Evolutionary conservation across 257 asterid species (phyloP).

Genomic region (Cruciata laevipes): DNA sequence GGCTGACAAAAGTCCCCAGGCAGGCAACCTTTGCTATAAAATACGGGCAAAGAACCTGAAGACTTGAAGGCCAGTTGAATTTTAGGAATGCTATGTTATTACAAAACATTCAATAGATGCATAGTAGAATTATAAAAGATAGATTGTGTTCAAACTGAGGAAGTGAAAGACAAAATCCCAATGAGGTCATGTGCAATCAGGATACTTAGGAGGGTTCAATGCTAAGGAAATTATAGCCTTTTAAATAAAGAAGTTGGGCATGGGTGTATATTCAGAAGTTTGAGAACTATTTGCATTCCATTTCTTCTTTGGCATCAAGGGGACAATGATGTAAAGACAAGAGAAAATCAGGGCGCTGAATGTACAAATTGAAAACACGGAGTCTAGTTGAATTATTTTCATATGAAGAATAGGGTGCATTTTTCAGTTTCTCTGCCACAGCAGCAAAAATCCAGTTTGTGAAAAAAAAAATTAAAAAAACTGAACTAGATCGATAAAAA

Average conservation of each 20-base stretch:
- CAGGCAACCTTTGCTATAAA: neutral
- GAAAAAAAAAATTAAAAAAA: neutral
- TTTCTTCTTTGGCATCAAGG: neutral
- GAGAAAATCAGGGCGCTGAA: too few species aligned
- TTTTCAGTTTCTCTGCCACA: slow-evolving; percentile 1
- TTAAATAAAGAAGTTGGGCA: too few species aligned
- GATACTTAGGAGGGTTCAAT: too few species aligned
- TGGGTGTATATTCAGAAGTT: neutral
- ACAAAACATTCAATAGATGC: too few species aligned
- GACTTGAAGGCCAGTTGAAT: neutral
- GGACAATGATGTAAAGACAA: too few species aligned
- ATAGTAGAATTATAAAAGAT: too few species aligned
- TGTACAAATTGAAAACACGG: too few species aligned
- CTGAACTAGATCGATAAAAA: too few species aligned
- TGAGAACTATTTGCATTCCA: neutral
- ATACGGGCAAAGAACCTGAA: neutral
- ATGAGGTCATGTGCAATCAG: too few species aligned
- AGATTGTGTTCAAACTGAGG: neutral
- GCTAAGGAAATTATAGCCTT: too few species aligned
- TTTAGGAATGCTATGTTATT: neutral
- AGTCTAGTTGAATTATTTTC: neutral
- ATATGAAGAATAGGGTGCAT: neutral
- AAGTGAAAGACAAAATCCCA: too few species aligned
- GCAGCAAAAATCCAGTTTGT: neutral
- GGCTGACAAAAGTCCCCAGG: neutral